Evolutionary conservation across 1,284 basidiomycete genomes (phyloP), one percentile per base, ranked within the genome.

Genomic region (Cryptococcus maquisensis): DNA sequence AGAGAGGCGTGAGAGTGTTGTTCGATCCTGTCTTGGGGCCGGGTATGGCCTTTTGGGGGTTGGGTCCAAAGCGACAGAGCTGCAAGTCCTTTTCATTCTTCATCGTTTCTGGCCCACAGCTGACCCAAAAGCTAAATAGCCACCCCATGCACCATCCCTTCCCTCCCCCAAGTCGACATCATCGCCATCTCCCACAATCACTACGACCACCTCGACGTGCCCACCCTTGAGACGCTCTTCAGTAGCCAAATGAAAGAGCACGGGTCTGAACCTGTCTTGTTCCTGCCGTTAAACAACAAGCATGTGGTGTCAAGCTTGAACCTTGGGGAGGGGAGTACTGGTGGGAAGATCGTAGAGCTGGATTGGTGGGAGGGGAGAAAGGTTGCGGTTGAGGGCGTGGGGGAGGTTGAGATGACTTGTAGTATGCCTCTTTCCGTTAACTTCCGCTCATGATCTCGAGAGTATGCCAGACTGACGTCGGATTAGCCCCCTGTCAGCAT

Each of bases 1-100:
- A 65, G 13, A 75, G 84, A 38, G 86, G 86, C 1, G 74, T 83
- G 3, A 78, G 84, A n/a, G 78, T 88, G 18, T 72, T 88, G 13
- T 85, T 86, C 59, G 86, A 88, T 65, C 86, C 87, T 9, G 85
- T 86, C 2, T 84, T 83, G 81, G 28, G 75, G 83, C 53, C 75
- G 84, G 9, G 86, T 85, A 68, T 83, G 81, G 37, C 84, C 84
- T 0, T 74, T 70, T 23, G 80, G 81, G 52, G 78, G 66, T 60
- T 54, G 81, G 0, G 85, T 84, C 1, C 84, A 83, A 3, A 81
- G 52, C 75, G 86, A 23, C 82, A 78, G 59, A 85, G 82, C 3
- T 77, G 83, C 83, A 56, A 59, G 72, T 68, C 16, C 15, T 28
- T 38, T 16, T 32, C 32, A 28, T 28, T 26, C 16, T 9, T 20